phyloP scores from a whole-genome alignment of 2,329 filamentous ascomycete genomes.

The Thyridium curvatum region DNA sequence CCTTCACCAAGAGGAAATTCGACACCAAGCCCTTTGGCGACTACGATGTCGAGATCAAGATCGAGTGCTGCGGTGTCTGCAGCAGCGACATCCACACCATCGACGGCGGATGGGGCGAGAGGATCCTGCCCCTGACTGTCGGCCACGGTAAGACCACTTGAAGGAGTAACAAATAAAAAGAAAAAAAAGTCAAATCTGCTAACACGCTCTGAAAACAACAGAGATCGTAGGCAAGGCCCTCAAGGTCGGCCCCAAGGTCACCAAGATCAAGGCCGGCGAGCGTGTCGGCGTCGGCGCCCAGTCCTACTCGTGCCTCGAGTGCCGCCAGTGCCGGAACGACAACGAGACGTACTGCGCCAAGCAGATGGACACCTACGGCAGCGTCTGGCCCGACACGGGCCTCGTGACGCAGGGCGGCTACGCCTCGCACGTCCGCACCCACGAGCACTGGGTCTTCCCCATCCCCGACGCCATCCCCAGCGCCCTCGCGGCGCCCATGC shows the following conservation, averaged over 20 bases:
- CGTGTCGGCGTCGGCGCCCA: constrained; percentile 66
- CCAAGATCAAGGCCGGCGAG: constrained; percentile 51
- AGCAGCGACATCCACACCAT: constrained; percentile 68
- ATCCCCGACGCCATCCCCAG: constrained; percentile 67
- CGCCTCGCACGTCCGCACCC: constrained; percentile 33
- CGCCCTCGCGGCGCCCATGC: constrained; percentile 66
- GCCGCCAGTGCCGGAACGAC: constrained; percentile 57
- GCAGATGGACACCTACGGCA: constrained; percentile 54
- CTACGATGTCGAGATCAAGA: constrained; percentile 81
- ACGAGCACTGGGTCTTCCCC: constrained; percentile 71
- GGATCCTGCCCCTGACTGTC: constrained; percentile 58
- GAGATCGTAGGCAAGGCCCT: constrained; percentile 67
- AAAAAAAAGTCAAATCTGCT: no score
- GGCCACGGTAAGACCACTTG: constrained; percentile 48
- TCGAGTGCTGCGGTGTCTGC: constrained; percentile 74
- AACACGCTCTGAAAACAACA: constrained; percentile 10
- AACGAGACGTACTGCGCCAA: constrained; percentile 65
- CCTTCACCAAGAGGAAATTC: constrained; percentile 66
- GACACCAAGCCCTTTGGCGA: constrained; percentile 81
- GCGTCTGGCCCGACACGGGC: constrained; percentile 41
- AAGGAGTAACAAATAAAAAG: no score
- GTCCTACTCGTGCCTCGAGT: constrained; percentile 57
- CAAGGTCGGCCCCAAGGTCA: constrained; percentile 60
- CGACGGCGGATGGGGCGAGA: constrained; percentile 60
- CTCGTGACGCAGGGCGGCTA: constrained; percentile 54